These are phyloP conservation scores for Aspergillus cejpii DNA, from an alignment of 2,329 filamentous ascomycete genomes.

Conservation along the genomic window DNA sequence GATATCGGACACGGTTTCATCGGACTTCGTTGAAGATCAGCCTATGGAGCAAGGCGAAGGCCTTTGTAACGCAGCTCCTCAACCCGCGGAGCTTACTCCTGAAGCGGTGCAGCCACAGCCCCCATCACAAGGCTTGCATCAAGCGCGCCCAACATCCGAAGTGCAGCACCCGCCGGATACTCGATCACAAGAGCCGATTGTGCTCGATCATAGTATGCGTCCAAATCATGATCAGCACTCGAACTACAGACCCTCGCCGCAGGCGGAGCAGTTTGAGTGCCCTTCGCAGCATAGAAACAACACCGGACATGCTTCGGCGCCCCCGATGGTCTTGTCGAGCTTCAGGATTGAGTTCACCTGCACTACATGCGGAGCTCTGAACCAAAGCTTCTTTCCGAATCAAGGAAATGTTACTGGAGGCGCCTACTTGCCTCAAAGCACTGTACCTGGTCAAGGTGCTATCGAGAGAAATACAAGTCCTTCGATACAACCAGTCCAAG, in stretches of 20 bases:
- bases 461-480: constrained; percentile 16
- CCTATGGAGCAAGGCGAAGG: constrained; percentile 20
- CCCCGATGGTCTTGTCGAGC: constrained; percentile 31
- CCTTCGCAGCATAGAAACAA: constrained; percentile 19
- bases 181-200: constrained; percentile 18
- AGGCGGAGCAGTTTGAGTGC: constrained; percentile 20
- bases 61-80: constrained; percentile 16
- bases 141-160: constrained; percentile 12
- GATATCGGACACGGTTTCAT: constrained; percentile 27
- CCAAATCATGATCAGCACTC: constrained; percentile 21
- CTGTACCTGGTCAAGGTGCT: constrained; percentile 16
- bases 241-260: constrained; percentile 18
- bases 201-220: constrained; percentile 19
- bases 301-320: constrained; percentile 21
- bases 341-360: constrained; percentile 40
- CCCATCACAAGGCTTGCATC: constrained; percentile 11
- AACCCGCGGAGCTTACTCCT: constrained; percentile 15
- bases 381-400: constrained; percentile 36
- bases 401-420: constrained; percentile 31
- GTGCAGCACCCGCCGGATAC: constrained; percentile 18
- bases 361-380: constrained; percentile 33
- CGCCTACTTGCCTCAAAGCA: constrained; percentile 24
- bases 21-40: constrained; percentile 24
- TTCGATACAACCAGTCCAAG: constrained; percentile 16
- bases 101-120: constrained; percentile 16